A percentile compares a stretch with the other conserved stretches of the same genome.
phyloP scores from a whole-genome alignment of 352 stramenopile species.

The Blastocystis hominis region DNA sequence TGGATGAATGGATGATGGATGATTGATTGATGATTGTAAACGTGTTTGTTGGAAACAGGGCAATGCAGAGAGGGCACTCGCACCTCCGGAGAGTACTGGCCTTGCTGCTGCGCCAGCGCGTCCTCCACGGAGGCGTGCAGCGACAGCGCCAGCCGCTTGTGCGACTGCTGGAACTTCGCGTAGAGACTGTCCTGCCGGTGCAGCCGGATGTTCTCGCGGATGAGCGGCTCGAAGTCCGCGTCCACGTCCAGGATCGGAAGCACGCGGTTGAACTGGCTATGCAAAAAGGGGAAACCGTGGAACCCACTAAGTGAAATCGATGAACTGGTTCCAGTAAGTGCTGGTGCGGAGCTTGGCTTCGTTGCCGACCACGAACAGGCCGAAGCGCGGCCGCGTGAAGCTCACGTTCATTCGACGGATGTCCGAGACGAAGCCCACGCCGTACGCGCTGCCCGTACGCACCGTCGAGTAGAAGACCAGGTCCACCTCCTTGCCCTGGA shows the following conservation, averaged over 20 bases:
- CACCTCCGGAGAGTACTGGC: constrained; percentile 46
- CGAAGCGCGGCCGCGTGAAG: constrained; percentile 77
- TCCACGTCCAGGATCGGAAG: not conserved
- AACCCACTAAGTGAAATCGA: constrained; percentile 20
- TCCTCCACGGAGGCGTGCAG: constrained; percentile 30
- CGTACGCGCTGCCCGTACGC: constrained; percentile 69
- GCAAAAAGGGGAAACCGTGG: not conserved
- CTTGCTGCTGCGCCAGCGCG: not conserved
- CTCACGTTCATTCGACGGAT: constrained; percentile 77
- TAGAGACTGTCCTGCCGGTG: constrained; percentile 17
- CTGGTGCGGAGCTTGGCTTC: constrained; percentile 42
- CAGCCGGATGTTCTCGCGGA: constrained; percentile 11
- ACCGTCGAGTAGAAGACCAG: constrained; percentile 96
- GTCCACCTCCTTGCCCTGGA: constrained; percentile 95
- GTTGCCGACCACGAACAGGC: constrained; percentile 72
- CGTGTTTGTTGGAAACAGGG: not conserved
- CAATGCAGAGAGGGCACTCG: not conserved
- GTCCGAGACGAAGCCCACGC: constrained; percentile 79
- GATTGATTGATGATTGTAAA: not conserved
- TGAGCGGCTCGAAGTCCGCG: not conserved
- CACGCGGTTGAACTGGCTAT: constrained; percentile 16
- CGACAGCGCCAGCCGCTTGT: constrained; percentile 16
- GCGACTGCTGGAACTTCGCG: not conserved
- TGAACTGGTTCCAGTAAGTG: constrained; percentile 54
- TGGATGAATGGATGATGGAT: not conserved